These are phyloP conservation scores for Seiridium cupressi DNA, from an alignment of 2,329 filamentous ascomycete species.

Conservation along the genomic window DNA sequence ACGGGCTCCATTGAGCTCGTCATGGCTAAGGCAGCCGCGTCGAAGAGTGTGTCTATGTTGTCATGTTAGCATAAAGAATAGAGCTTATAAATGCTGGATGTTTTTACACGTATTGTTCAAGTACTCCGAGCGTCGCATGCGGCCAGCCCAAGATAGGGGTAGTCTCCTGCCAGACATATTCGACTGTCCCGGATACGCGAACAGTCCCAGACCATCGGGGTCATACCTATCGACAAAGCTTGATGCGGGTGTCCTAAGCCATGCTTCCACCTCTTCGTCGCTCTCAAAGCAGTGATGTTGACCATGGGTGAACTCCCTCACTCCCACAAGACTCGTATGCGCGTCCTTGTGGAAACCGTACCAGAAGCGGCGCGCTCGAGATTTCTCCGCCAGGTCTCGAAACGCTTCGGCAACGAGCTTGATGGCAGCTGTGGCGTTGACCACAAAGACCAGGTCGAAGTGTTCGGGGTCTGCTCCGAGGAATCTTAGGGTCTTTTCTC, in stretches of 20 bases:
- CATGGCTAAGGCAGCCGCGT: slow-evolving; percentile 64
- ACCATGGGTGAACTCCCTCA: slow-evolving; percentile 59
- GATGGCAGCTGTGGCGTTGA: slow-evolving; percentile 87
- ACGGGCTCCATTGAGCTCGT: slow-evolving; percentile 53
- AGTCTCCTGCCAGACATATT: slow-evolving; percentile 67
- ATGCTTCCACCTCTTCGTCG: slow-evolving; percentile 50
- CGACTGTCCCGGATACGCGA: slow-evolving; percentile 68
- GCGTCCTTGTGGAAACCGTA: slow-evolving; percentile 61
- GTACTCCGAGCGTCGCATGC: slow-evolving; percentile 28
- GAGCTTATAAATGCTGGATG: not conserved
- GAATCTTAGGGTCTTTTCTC: slow-evolving; percentile 52
- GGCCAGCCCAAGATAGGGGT: slow-evolving; percentile 53
- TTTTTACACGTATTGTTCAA: slow-evolving; percentile 33
- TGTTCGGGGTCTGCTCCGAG: slow-evolving; percentile 57
- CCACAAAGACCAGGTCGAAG: slow-evolving; percentile 74
- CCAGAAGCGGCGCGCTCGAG: slow-evolving; percentile 45
- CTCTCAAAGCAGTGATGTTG: slow-evolving; percentile 58
- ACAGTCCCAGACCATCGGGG: slow-evolving; percentile 38
- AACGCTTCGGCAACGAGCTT: slow-evolving; percentile 66
- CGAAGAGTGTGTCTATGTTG: slow-evolving; percentile 45
- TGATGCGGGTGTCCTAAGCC: slow-evolving; percentile 31
- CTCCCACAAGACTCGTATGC: slow-evolving; percentile 66
- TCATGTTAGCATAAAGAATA: not conserved
- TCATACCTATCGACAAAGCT: slow-evolving; percentile 20
- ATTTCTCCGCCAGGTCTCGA: slow-evolving; percentile 49